Conservation (phyloP, 2,329 filamentous ascomycete species). For the Monascus ruber region DNA sequence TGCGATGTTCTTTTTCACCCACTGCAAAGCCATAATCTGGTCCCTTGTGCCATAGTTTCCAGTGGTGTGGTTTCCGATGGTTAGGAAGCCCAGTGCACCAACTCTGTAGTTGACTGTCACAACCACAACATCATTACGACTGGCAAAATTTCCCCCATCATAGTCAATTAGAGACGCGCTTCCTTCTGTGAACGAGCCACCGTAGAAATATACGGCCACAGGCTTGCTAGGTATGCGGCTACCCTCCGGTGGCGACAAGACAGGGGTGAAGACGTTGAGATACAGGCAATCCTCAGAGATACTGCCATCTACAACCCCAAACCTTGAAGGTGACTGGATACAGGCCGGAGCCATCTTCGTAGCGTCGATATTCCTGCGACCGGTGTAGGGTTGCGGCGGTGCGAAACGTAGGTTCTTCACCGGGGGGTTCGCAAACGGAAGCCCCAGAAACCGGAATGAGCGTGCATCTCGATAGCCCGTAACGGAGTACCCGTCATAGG, state of each 20-base stretch:
- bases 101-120: constrained; percentile 26
- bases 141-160: constrained; percentile 25
- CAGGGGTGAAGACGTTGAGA: constrained; percentile 23
- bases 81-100: constrained; percentile 21
- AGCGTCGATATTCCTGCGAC: constrained; percentile 19
- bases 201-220: constrained; percentile 24
- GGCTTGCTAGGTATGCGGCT: constrained; percentile 6
- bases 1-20: constrained; percentile 15
- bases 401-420: constrained; percentile 33
- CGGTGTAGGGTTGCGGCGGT: constrained; percentile 19
- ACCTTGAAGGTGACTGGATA: constrained; percentile 10
- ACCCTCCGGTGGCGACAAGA: constrained; percentile 12
- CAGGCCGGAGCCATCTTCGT: constrained; percentile 10
- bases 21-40: constrained; percentile 20
- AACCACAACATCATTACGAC: constrained; percentile 24
- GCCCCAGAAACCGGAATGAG: constrained; percentile 32
- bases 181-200: constrained; percentile 19
- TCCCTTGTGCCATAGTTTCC: constrained; percentile 23
- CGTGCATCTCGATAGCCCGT: constrained; percentile 17
- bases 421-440: constrained; percentile 39
- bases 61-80: constrained; percentile 21
- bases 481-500: constrained; percentile 8
- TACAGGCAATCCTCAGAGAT: constrained; percentile 26
- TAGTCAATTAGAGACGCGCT: constrained; percentile 16
- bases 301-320: constrained; percentile 5